Evolutionary conservation across 2,329 filamentous ascomycete genomes (phyloP), one percentile per base, ranked within the genome.

Genomic region (Waltergamsia citrina): DNA sequence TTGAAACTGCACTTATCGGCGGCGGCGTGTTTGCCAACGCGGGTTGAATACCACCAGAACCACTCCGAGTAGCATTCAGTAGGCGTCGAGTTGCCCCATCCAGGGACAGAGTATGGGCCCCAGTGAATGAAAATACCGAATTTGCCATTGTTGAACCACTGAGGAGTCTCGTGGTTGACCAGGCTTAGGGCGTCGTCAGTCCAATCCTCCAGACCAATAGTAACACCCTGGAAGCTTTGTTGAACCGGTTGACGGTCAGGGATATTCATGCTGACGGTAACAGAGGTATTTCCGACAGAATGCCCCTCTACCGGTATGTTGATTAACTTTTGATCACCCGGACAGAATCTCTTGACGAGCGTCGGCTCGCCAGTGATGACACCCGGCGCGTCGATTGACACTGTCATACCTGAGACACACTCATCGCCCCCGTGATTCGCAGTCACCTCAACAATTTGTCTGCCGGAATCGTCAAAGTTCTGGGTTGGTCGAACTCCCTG

Each of bases 11-110:
- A 62, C 6, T 53, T 51, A 32, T 65, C 63, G 3, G 57, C 59
- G 28, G 57, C 51, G 4, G 56, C 53, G 29, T 63, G 59, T 21
- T 60, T 28, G 10, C 34, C 28, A 19, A 38, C 25, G 14, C 39
- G 53, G 18, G 62, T 60, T 19, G 54, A 57, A 31, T 66, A 63
- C 59, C 62, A 72, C 69, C 69, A 74, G 50, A 57, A 63, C 59
- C 60, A 64, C 41, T 65, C 62, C 1, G 60, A 57, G 32, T 65
- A 65, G 19, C 51, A 56, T 40, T 65, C 60, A 33, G 58, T 43
- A 1, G 51, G 48, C 3, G 51, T 49, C 5, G 54, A 54, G 41
- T 62, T 62, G 4, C 71, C 72, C 69, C 71, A 77, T 11, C 24
- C 18, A 14, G 41, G 34, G 3, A 37, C 38, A 14, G 38, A 34